These are phyloP conservation scores for Myriangium duriaei DNA, from an alignment of 2,329 filamentous ascomycete genomes.

Conservation along the genomic window DNA sequence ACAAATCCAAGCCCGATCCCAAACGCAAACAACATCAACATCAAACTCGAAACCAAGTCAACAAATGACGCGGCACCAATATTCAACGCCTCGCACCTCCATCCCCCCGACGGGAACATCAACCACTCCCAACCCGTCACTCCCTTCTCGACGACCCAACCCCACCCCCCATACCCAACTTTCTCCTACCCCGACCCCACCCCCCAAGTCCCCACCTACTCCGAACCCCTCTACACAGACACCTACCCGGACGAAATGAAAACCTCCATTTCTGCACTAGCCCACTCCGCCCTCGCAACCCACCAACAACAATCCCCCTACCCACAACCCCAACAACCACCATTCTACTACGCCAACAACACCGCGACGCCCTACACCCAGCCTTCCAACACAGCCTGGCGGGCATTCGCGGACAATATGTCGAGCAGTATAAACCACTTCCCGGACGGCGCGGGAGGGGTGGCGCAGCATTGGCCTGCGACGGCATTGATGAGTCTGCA, in stretches of 20 bases:
- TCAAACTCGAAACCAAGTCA: background rate
- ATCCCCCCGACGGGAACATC: slow-evolving; percentile 12
- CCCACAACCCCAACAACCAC: slow-evolving; percentile 8
- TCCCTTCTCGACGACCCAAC: slow-evolving; percentile 20
- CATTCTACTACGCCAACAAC: slow-evolving; percentile 6
- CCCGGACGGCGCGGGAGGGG: slow-evolving; percentile 12
- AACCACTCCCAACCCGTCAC: slow-evolving; percentile 16
- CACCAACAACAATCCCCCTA: slow-evolving; percentile 11
- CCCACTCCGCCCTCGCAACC: slow-evolving; percentile 13
- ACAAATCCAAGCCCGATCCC: background rate
- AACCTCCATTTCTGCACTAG: slow-evolving; percentile 10
- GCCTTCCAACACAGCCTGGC: slow-evolving; percentile 17
- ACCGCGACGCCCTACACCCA: background rate
- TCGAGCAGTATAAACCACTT: slow-evolving; percentile 16
- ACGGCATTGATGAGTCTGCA: slow-evolving; percentile 26
- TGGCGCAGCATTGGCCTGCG: slow-evolving; percentile 26
- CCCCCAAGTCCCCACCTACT: slow-evolving; percentile 15
- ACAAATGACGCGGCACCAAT: background rate
- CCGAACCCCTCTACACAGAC: slow-evolving; percentile 13
- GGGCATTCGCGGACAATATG: slow-evolving; percentile 21
- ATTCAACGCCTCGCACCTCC: background rate
- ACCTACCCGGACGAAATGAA: slow-evolving; percentile 12
- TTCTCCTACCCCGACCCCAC: slow-evolving; percentile 15
- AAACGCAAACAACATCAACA: background rate
- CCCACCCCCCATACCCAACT: slow-evolving; percentile 18